Percentiles rank a stretch among this genome's conserved stretches.
Conservation (phyloP, 129 eudicot species). For the carrot (Daucus carota) region DNA sequence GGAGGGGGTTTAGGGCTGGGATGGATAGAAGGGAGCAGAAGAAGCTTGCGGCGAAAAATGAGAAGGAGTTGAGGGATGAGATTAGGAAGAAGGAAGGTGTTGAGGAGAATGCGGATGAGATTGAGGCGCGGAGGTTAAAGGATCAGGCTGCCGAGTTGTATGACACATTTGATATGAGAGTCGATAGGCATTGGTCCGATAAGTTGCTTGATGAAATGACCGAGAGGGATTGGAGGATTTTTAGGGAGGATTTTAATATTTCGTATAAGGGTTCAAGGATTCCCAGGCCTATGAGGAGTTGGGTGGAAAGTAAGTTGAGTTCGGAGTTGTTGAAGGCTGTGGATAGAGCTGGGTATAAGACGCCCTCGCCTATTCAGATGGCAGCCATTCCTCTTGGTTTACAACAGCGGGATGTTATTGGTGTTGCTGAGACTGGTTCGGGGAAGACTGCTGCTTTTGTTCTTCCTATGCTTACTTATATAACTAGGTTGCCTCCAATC, state of each 20-base stretch:
- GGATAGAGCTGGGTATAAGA: conserved; percentile 3
- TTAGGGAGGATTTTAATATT: conserved; percentile 11
- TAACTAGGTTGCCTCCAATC: conserved; percentile 2
- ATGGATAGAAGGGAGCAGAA: conserved; percentile 11
- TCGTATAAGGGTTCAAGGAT: conserved; percentile 1
- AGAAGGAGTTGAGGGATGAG: conserved; percentile 11
- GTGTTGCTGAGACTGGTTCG: conserved; percentile 9
- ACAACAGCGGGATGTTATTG: conserved; percentile 8
- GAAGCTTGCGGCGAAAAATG: conserved; percentile 5
- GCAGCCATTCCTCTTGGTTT: conserved; percentile 10
- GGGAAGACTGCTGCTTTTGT: conserved; percentile 14
- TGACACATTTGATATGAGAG: conserved; percentile 11
- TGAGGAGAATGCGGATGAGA: conserved; percentile 4
- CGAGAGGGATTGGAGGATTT: conserved; percentile 10
- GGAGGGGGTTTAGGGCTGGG: conserved; percentile 6
- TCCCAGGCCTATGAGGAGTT: conserved; percentile 4
- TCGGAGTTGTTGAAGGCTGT: conserved; percentile 11
- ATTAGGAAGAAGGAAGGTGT: conserved; percentile 4
- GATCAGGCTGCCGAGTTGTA: conserved; percentile 9
- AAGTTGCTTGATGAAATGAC: conserved; percentile 10
- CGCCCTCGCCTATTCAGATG: conserved; percentile 8
- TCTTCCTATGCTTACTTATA: conserved; percentile 9
- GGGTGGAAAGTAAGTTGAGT: conserved; percentile 9
- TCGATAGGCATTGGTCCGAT: conserved; percentile 8
- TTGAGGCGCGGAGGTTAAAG: conserved; percentile 1